Percentiles rank a stretch among this genome's conserved stretches.
Evolutionary conservation across 805 yeast species (phyloP).

Genomic region (Schwanniomyces sp.): DNA sequence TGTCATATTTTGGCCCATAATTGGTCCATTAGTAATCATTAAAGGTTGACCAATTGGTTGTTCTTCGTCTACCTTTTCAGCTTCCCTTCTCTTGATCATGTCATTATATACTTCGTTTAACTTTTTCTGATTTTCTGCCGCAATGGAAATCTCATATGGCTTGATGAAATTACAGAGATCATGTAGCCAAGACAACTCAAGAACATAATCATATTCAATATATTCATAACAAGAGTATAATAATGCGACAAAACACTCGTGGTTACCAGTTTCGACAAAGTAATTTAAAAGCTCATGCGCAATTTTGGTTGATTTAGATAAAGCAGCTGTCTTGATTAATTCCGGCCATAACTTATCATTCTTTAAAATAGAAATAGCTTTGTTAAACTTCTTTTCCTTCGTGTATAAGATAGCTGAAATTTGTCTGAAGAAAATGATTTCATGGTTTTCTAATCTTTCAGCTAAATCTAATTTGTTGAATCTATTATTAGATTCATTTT

Average conservation of each 20-base stretch:
- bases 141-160: constrained; percentile 86
- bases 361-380: constrained; percentile 85
- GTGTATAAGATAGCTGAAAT: constrained; percentile 93
- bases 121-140: constrained; percentile 73
- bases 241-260: constrained; percentile 90
- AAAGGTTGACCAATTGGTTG: constrained; percentile 60
- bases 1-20: constrained; percentile 30
- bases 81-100: constrained; percentile 66
- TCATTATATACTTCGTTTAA: constrained; percentile 67
- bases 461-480: constrained; percentile 93
- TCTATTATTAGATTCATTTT: constrained; percentile 72
- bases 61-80: constrained; percentile 47
- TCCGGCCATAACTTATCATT: constrained; percentile 93
- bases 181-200: constrained; percentile 91
- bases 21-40: constrained; percentile 74
- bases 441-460: constrained; percentile 87
- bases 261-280: constrained; percentile 95
- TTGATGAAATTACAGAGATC: constrained; percentile 79
- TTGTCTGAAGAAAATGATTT: constrained; percentile 88
- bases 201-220: constrained; percentile 77
- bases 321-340: constrained; percentile 87
- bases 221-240: constrained; percentile 82
- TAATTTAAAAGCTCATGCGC: constrained; percentile 86
- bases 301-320: constrained; percentile 74
- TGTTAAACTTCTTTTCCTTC: constrained; percentile 90